Evolutionary conservation across 164 flowering plant species (phyloP).

Genomic region (Vitis labrusca): DNA sequence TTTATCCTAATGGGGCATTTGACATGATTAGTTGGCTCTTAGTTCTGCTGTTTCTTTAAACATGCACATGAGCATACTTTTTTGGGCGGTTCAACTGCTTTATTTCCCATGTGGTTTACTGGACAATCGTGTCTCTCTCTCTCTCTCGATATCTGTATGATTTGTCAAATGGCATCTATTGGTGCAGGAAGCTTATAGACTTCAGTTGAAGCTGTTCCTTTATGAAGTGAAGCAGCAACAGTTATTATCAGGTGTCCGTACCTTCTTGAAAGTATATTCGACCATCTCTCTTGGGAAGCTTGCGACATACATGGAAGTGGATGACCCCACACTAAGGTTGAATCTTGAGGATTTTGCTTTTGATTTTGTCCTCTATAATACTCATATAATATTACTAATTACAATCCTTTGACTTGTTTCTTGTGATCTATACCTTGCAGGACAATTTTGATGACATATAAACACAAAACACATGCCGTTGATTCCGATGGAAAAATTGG

Average conservation of each 20-base stretch:
- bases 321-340: constrained; percentile 90
- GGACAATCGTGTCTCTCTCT: not conserved
- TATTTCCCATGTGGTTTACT: too few species aligned
- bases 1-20: not conserved
- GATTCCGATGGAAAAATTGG: constrained; percentile 70
- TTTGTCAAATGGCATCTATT: not conserved
- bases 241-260: constrained; percentile 71
- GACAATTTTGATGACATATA: constrained; percentile 95
- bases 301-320: constrained; percentile 90
- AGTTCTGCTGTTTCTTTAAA: not conserved
- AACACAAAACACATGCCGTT: constrained; percentile 92
- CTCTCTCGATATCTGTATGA: not conserved
- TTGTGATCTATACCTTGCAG: constrained; percentile 33
- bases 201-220: constrained; percentile 91
- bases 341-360: constrained; percentile 3
- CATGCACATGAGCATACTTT: too few species aligned
- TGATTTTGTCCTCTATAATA: not conserved
- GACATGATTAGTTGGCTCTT: not conserved
- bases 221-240: constrained; percentile 99
- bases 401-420: constrained; percentile 4
- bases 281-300: constrained; percentile 87
- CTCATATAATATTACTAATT: not conserved
- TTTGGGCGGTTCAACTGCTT: too few species aligned
- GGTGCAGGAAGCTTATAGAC: constrained; percentile 94
- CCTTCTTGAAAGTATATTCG: constrained; percentile 89